phyloP scores from a whole-genome alignment of 257 asterid species.

The Vinca minor region DNA sequence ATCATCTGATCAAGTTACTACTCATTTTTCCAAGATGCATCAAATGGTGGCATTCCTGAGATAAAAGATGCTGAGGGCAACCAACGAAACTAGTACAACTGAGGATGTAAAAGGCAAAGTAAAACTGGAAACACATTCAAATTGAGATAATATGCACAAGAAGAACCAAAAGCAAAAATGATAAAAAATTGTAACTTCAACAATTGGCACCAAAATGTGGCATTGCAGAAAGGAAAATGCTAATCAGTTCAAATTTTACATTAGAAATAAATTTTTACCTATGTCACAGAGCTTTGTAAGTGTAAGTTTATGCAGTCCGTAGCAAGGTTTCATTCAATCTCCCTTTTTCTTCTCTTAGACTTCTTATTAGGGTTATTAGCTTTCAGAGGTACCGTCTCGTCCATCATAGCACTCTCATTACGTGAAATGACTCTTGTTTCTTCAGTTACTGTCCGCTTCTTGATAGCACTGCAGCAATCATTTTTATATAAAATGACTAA shows the following conservation, averaged over 20 bases:
- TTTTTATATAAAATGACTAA: too few species aligned
- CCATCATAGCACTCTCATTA: conserved; percentile 17
- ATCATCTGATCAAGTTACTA: background rate
- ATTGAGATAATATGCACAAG: background rate
- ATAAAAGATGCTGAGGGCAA: background rate
- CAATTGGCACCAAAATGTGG: background rate
- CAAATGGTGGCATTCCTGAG: background rate
- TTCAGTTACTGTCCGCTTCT: conserved; percentile 24
- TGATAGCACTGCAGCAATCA: conserved; percentile 33
- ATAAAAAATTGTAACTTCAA: background rate
- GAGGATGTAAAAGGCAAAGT: background rate
- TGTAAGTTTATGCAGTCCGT: background rate
- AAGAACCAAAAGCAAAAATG: background rate
- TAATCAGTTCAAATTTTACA: background rate
- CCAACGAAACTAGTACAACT: background rate
- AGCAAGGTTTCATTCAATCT: conserved; percentile 23
- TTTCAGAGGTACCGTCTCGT: conserved; percentile 13
- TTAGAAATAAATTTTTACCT: background rate
- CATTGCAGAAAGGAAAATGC: background rate
- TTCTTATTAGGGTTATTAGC: conserved; percentile 25
- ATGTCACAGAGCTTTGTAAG: background rate
- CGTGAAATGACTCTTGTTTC: conserved; percentile 15
- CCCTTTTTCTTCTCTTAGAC: conserved; percentile 33
- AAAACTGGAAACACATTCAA: background rate
- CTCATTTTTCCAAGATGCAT: background rate